Evolutionary conservation across 257 asterid genomes (phyloP).

Genomic region (Jasminum sambac): DNA sequence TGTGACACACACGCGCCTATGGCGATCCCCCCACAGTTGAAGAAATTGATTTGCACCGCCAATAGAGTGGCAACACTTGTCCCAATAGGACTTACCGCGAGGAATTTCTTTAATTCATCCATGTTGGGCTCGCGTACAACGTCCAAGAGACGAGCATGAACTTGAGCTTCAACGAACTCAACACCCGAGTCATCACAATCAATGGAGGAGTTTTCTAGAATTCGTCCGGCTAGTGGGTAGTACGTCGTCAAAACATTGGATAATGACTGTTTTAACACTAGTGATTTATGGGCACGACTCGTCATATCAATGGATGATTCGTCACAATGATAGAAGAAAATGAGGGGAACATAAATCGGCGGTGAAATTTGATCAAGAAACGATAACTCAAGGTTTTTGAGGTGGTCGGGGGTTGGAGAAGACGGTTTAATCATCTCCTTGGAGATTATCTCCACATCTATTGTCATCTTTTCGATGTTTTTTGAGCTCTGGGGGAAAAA

Average conservation of each 20-base stretch:
- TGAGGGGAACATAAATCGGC: conserved; percentile 10
- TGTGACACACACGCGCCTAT: conserved; percentile 37
- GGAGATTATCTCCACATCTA: conserved; percentile 5
- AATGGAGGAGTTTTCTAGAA: conserved; percentile 18
- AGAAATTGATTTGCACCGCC: conserved; percentile 35
- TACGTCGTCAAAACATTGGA: conserved; percentile 29
- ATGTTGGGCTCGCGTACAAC: conserved; percentile 8
- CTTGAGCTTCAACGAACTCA: conserved; percentile 31
- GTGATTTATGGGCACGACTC: conserved; percentile 1
- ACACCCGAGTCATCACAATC: conserved; percentile 48
- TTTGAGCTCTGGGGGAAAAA: too few species aligned
- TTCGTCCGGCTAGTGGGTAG: conserved; percentile 45
- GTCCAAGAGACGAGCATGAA: conserved; percentile 20
- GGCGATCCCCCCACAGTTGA: conserved; percentile 42
- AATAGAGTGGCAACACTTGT: conserved; percentile 11
- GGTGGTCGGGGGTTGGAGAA: conserved; percentile 25
- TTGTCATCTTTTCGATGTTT: background rate
- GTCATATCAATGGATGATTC: background rate
- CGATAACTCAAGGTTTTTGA: conserved; percentile 16
- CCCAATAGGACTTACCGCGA: conserved; percentile 21
- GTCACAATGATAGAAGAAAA: conserved; percentile 20
- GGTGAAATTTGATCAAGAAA: conserved; percentile 13
- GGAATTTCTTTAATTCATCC: conserved; percentile 13
- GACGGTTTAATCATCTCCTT: conserved; percentile 17
- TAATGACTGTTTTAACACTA: conserved; percentile 33